phyloP scores from a whole-genome alignment of 345 rosid species.

The Acer saccharum region DNA sequence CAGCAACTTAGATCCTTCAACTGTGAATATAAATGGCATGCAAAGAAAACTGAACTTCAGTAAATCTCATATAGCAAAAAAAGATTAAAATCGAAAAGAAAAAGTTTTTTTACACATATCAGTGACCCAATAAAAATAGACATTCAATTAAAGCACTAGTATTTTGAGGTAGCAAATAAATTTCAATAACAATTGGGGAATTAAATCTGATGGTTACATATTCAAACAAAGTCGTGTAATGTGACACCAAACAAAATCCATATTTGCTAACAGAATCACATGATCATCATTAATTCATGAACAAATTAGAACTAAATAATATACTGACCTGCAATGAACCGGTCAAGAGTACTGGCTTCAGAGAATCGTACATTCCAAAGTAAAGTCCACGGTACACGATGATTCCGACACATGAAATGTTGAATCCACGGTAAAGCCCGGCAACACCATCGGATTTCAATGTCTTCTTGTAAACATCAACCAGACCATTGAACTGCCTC shows the following conservation, averaged over 20 bases:
- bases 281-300: neutral
- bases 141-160: neutral
- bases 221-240: neutral
- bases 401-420: conserved; percentile 81
- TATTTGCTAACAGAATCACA: neutral
- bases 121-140: neutral
- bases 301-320: neutral
- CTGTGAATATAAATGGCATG: no score
- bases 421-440: conserved; percentile 91
- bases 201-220: neutral
- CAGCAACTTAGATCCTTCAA: neutral
- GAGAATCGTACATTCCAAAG: conserved; percentile 86
- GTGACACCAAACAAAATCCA: neutral
- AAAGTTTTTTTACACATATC: neutral
- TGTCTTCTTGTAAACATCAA: conserved; percentile 84
- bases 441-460: conserved; percentile 71
- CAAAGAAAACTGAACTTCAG: neutral
- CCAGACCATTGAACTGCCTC: conserved; percentile 83
- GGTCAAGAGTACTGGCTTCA: conserved; percentile 76
- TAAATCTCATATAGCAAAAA: neutral
- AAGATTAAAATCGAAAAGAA: neutral
- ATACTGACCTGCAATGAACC: conserved; percentile 57
- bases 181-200: neutral
- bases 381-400: conserved; percentile 85
- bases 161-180: neutral